These are phyloP conservation scores for Aspergillus thermomutatus DNA, from an alignment of 2,329 filamentous ascomycete species.

Conservation along the genomic window DNA sequence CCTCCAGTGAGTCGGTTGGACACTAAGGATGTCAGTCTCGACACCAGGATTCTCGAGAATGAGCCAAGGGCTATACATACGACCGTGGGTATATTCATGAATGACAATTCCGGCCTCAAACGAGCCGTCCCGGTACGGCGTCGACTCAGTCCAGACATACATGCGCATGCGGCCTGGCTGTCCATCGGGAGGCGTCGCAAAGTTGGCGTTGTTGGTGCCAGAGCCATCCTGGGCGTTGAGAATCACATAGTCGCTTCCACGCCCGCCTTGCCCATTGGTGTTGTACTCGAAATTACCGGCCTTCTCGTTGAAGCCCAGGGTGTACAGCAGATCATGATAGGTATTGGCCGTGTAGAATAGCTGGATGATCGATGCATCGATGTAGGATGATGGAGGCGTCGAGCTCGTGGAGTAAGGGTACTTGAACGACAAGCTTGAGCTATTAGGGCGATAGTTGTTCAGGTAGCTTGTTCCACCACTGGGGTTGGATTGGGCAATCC, in stretches of 20 bases:
- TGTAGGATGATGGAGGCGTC: conserved; percentile 8
- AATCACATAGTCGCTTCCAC: conserved; percentile 12
- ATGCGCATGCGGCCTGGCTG: conserved; percentile 14
- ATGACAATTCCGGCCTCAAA: conserved; percentile 15
- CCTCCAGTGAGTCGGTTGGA: conserved; percentile 15
- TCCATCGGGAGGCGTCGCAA: conserved; percentile 14
- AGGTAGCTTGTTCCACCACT: conserved; percentile 4
- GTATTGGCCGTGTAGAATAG: conserved; percentile 17
- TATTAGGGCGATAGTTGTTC: conserved; percentile 9
- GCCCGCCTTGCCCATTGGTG: conserved; percentile 9
- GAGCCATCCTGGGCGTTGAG: conserved; percentile 16
- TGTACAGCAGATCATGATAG: conserved; percentile 16
- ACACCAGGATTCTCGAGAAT: too few species aligned
- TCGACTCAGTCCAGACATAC: conserved; percentile 10
- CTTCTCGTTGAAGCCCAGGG: conserved; percentile 10
- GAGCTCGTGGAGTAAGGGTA: conserved; percentile 8
- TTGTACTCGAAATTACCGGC: conserved; percentile 16
- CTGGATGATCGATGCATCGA: conserved; percentile 14
- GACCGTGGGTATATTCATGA: conserved; percentile 16
- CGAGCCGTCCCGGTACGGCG: conserved; percentile 4
- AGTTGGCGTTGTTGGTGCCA: conserved; percentile 14
- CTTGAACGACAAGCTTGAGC: conserved; percentile 4
- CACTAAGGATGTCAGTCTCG: conserved; percentile 1
- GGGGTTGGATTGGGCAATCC: conserved; percentile 13
- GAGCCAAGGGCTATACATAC: neutral